Base-by-base conservation (phyloP, 75 land plant genomes). In the Pinus taeda region DNA sequence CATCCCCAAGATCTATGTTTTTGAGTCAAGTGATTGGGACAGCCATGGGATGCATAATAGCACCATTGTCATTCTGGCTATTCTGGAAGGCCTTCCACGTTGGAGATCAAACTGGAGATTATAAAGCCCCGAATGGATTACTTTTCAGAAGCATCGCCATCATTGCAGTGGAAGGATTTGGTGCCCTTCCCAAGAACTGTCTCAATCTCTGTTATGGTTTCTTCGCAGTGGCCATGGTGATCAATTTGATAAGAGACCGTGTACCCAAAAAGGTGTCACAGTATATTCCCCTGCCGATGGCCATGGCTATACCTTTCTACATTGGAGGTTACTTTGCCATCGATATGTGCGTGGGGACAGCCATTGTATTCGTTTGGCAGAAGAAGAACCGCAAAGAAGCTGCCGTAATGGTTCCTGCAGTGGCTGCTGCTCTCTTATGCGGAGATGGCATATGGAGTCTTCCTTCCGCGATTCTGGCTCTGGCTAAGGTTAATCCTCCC, bases 241-340 rank as follows among this genome's bases (percentile, higher is more conserved):
- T 88, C 60, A 81, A 81, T 74, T 4, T 77, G 3, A 22, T 82
- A 15, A 75, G 80, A 17, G 87, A 85, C 60, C 21, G 33, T 21
- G 59, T 75, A 49, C 36, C 55, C 33, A 76, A 71, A 21, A 59
- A 57, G 39, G 39, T 74, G 4, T 17, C 78, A 14, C 21, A 63
- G 71, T 88, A 39, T 57, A 57, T 89, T 9, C 91, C 91, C 58
- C 78, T 79, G 24, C 82, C 87, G 3, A 89, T 89, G 91, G 91
- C 85, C 13, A 84, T 89, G 91, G 91, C 91, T 58, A 82, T 89
- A 37, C 91, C 91, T 3, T 89, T 89, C 78, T 89, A 89, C 79
- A 71, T 88, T 24, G 90, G 91, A 0, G 81, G 76, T 24, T 89
- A 88, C 81, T 89, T 89, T 69, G 78, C 90, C 73, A 85, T 89